Conservation (phyloP, 495 filamentous ascomycete species). For the Penicillium riverlandense region DNA sequence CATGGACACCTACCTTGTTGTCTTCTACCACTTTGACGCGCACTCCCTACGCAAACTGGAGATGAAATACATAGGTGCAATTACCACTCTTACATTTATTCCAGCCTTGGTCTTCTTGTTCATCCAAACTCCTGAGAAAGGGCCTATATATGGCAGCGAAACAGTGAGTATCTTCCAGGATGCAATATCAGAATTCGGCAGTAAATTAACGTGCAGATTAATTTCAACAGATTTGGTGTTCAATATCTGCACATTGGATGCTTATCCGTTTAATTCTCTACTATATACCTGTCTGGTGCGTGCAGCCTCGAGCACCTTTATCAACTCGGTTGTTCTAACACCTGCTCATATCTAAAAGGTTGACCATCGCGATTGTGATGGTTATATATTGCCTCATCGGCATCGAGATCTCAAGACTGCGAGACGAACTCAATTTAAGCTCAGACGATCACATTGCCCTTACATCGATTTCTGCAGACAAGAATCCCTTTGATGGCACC, state of each 20-base stretch:
- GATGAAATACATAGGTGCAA: constrained; percentile 29
- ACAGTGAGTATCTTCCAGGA: constrained; percentile 21
- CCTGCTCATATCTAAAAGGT: constrained; percentile 16
- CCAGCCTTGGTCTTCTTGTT: constrained; percentile 38
- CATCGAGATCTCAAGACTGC: constrained; percentile 31
- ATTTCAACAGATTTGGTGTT: constrained; percentile 33
- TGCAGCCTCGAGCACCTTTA: background rate
- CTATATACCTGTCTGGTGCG: constrained; percentile 40
- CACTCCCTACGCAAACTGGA: constrained; percentile 32
- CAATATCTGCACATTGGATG: constrained; percentile 38
- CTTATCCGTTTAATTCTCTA: constrained; percentile 35
- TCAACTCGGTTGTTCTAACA: background rate
- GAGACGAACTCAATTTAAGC: constrained; percentile 28
- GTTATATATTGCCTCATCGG: constrained; percentile 34
- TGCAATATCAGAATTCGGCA: background rate
- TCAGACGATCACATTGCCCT: constrained; percentile 22
- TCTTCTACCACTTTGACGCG: constrained; percentile 34
- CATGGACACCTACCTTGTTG: constrained; percentile 37
- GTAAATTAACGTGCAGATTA: background rate
- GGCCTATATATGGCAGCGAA: constrained; percentile 36
- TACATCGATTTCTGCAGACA: constrained; percentile 5
- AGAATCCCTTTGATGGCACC: constrained; percentile 5
- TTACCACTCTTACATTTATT: constrained; percentile 30
- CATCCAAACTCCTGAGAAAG: constrained; percentile 26
- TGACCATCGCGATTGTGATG: constrained; percentile 28